A percentile compares a stretch with the other conserved stretches of the same genome.
Conservation (phyloP, 2,329 filamentous ascomycete genomes). For the Colletotrichum musae region DNA sequence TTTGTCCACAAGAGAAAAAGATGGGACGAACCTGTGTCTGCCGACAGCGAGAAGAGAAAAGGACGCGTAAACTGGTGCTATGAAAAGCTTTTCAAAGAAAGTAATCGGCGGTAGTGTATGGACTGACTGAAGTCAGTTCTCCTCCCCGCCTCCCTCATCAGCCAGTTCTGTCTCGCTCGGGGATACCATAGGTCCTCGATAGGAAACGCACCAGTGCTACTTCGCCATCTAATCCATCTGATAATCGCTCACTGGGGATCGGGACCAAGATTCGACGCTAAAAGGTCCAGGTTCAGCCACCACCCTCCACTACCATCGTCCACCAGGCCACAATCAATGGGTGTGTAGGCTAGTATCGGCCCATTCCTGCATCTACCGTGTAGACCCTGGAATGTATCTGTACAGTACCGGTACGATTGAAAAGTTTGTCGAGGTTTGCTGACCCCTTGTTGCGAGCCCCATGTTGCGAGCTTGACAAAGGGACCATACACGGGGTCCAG, state of each 20-base stretch:
- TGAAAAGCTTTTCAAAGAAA: too few species aligned
- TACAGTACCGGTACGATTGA: not conserved
- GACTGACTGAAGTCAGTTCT: too few species aligned
- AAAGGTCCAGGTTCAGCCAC: not conserved
- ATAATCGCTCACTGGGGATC: not conserved
- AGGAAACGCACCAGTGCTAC: too few species aligned
- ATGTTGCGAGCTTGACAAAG: not conserved
- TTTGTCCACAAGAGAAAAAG: not conserved
- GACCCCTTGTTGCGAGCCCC: not conserved
- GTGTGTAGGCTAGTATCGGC: not conserved
- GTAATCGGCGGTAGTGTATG: too few species aligned
- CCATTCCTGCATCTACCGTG: not conserved
- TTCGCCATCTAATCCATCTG: not conserved
- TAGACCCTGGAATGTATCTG: not conserved
- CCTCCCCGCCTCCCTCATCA: too few species aligned
- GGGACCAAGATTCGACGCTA: not conserved
- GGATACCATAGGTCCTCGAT: too few species aligned
- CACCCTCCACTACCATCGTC: not conserved
- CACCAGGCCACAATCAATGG: not conserved
- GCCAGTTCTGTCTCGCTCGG: too few species aligned
- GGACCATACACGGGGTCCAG: not conserved
- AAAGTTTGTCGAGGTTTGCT: not conserved
- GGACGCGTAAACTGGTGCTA: too few species aligned
- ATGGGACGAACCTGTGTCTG: not conserved
- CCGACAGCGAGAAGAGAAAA: not conserved